Evolutionary conservation across 805 yeast species (phyloP).

Genomic region (Saccharomycodes ludwigii): DNA sequence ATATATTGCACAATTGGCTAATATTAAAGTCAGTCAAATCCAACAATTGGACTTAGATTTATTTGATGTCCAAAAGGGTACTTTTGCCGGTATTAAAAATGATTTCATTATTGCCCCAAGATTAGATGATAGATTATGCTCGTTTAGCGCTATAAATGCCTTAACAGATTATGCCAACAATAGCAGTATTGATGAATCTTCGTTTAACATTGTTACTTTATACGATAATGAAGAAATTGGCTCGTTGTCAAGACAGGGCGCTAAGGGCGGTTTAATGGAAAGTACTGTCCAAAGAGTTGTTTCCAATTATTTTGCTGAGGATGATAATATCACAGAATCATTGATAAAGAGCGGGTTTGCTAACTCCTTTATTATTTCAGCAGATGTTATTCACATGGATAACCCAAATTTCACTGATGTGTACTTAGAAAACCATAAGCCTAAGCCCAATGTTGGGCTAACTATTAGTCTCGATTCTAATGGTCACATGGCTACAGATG

Average conservation of each 20-base stretch:
- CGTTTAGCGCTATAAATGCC: constrained; percentile 57
- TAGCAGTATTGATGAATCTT: constrained; percentile 28
- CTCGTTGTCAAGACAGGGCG: constrained; percentile 69
- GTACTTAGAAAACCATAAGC: constrained; percentile 68
- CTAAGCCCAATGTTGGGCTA: constrained; percentile 68
- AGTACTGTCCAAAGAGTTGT: constrained; percentile 46
- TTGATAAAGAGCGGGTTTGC: constrained; percentile 39
- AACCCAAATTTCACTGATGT: constrained; percentile 66
- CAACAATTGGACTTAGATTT: constrained; percentile 65
- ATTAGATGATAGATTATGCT: constrained; percentile 73
- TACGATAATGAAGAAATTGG: constrained; percentile 82
- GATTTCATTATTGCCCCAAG: constrained; percentile 78
- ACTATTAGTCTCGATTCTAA: constrained; percentile 64
- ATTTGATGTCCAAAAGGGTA: constrained; percentile 71
- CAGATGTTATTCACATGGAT: constrained; percentile 73
- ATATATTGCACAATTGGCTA: constrained; percentile 51
- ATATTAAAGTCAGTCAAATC: constrained; percentile 46
- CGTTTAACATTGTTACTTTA: constrained; percentile 48
- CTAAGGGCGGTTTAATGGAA: constrained; percentile 65
- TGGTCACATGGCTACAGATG: constrained; percentile 76
- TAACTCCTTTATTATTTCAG: constrained; percentile 67
- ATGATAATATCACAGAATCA: constrained; percentile 15
- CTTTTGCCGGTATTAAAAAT: constrained; percentile 61
- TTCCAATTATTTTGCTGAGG: constrained; percentile 17
- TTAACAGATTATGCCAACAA: constrained; percentile 35